Percentiles rank a stretch among this genome's conserved stretches.
These are phyloP conservation scores for Casuarina cunninghamiana DNA, from an alignment of 306 rosid genomes.

Conservation along the genomic window DNA sequence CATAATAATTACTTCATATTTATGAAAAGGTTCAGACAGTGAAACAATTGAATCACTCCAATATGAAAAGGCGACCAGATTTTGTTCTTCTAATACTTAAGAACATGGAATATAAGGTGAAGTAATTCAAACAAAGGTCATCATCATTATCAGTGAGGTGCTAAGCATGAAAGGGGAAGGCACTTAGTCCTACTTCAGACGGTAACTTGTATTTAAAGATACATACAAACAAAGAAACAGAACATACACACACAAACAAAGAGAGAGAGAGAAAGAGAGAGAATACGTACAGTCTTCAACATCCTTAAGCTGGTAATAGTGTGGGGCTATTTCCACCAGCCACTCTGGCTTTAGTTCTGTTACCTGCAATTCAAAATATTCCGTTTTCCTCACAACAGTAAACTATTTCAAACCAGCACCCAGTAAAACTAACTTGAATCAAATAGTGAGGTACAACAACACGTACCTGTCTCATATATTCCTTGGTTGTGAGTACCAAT, in stretches of 20 bases:
- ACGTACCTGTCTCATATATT: conserved; percentile 91
- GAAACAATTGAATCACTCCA: not conserved
- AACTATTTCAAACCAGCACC: conserved; percentile 3
- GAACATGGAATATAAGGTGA: not conserved
- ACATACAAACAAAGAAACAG: not conserved
- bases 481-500: conserved; percentile 89
- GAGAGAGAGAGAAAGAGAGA: conserved; percentile 33
- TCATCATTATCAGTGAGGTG: conserved; percentile 2
- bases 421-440: not conserved
- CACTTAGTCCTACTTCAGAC: not conserved
- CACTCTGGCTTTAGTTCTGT: conserved; percentile 88
- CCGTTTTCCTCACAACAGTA: conserved; percentile 23
- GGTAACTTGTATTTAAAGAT: not conserved
- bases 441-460: not conserved
- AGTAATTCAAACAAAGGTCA: not conserved
- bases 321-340: conserved; percentile 96
- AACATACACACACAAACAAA: not conserved
- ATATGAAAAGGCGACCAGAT: not conserved
- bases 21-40: not conserved
- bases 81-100: not conserved
- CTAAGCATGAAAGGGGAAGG: conserved; percentile 3
- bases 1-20: not conserved
- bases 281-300: conserved; percentile 80
- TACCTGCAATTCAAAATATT: conserved; percentile 48
- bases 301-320: conserved; percentile 88